A percentile compares a stretch with the other conserved stretches of the same genome.
Conservation (phyloP, 2,329 filamentous ascomycete genomes). For the Fusarium papillatum region DNA sequence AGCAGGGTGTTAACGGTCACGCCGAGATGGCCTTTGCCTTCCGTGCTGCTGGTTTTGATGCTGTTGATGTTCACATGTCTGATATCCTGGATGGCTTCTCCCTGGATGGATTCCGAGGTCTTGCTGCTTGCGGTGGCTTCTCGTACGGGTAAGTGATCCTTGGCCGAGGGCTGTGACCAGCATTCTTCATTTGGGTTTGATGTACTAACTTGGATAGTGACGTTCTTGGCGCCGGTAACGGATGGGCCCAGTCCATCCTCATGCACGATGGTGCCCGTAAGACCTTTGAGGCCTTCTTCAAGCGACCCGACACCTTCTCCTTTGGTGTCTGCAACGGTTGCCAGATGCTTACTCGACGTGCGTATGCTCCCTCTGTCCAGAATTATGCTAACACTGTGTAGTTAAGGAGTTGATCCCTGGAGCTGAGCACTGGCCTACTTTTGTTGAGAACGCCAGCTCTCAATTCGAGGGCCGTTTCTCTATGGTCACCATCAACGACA, state of each 20-base stretch:
- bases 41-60: conserved; percentile 89
- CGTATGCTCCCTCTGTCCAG: not conserved
- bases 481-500: conserved; percentile 44
- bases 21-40: conserved; percentile 99
- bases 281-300: conserved; percentile 90
- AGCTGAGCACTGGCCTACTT: conserved; percentile 66
- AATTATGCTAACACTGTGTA: conserved; percentile 8
- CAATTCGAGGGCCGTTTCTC: conserved; percentile 46
- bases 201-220: conserved; percentile 57
- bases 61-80: conserved; percentile 97
- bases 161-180: not conserved
- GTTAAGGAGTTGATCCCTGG: conserved; percentile 46
- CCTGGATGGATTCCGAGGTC: conserved; percentile 85
- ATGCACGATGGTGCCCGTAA: conserved; percentile 82
- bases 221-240: conserved; percentile 88
- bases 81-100: conserved; percentile 87
- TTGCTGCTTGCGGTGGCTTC: conserved; percentile 97
- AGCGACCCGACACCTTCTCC: conserved; percentile 89
- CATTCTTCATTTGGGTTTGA: not conserved
- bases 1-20: conserved; percentile 95
- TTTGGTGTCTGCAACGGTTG: conserved; percentile 98
- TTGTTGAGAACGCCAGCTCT: conserved; percentile 79
- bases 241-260: conserved; percentile 95
- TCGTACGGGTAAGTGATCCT: conserved; percentile 78
- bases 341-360: conserved; percentile 85